Evolutionary conservation across 352 stramenopile species (phyloP).

Genomic region (Pilasporangium apinafurcum): DNA sequence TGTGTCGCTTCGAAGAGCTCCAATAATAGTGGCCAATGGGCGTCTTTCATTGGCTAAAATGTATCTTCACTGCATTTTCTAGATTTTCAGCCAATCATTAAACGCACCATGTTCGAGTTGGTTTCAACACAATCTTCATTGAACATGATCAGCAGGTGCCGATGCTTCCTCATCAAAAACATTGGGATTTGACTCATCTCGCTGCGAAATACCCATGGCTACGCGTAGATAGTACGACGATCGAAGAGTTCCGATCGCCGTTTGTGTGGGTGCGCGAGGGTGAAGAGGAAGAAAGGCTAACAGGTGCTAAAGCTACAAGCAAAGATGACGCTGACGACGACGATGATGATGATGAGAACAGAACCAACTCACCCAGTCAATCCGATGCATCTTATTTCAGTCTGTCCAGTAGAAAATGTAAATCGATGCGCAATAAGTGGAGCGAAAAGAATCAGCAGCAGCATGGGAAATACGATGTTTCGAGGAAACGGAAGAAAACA

Average conservation of each 20-base stretch:
- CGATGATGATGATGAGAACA: neutral
- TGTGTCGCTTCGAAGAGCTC: too few species aligned
- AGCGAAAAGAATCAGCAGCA: neutral
- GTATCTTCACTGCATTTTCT: too few species aligned
- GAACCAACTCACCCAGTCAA: slow-evolving; percentile 1
- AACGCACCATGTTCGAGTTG: too few species aligned
- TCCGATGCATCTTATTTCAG: too few species aligned
- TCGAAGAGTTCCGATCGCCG: slow-evolving; percentile 59
- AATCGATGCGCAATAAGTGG: neutral
- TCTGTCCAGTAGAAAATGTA: neutral
- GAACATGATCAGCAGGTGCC: too few species aligned
- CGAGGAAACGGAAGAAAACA: too few species aligned
- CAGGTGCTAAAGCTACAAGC: neutral
- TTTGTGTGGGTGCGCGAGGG: slow-evolving; percentile 32
- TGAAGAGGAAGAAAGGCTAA: neutral
- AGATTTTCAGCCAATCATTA: too few species aligned
- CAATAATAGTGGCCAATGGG: too few species aligned
- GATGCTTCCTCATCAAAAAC: too few species aligned
- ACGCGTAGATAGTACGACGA: slow-evolving; percentile 47
- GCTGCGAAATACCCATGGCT: slow-evolving; percentile 74
- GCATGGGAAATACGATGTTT: too few species aligned
- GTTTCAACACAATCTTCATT: too few species aligned
- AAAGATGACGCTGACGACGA: neutral
- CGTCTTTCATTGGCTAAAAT: too few species aligned
- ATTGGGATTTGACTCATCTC: slow-evolving; percentile 54